Evolutionary conservation across 176 grass and related monocot species (phyloP), one percentile per base, ranked within the genome.

Genomic region (Oryza meridionalis): DNA sequence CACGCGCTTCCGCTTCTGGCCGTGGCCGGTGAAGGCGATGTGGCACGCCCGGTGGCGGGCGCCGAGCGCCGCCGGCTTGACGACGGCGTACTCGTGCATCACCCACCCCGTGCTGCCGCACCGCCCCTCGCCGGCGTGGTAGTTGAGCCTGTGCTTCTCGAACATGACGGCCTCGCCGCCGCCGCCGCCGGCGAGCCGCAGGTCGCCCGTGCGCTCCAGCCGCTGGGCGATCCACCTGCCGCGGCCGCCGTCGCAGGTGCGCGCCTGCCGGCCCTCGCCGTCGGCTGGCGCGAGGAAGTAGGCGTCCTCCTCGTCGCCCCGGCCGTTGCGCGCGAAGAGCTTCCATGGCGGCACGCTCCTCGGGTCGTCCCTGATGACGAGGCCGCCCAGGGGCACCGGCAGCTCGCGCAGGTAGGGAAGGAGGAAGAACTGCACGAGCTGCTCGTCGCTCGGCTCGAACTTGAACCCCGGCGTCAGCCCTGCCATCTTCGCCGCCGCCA

Each of bases 51-150:
- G 70, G 71, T 69, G 7, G 38, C 19, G 42, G 8, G 72, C 26
- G 72, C 51, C 51, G 51, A 58, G 15, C 37, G 25, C 24, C 12
- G 67, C 45, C 7, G 78, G 78, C 17, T 3, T 35, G 35, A 72
- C 16, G 46, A 82, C 7, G 38, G 65, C 37, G 72, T 73, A 80
- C 58, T 86, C 84, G 12, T 63, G 50, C 84, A 85, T 87, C n/a
- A 87, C 85, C 85, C 85, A 87, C 24, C 85, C 84, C 9, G 9
- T 35, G 68, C 68, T 83, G 14, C 51, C 51, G 51, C 17, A 19
- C 51, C 51, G 51, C 0, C 51, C 51, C 7, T 58, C 51, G 17
- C 51, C 51, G 1, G 15, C 15, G 17, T 58, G 17, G 51, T 19
- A 58, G 51, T 58, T 58, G 51, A 58, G 51, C 17, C 51, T 17